Base-by-base conservation (phyloP, 768 basidiomycete species). In the Boletus eberwhitei region DNA sequence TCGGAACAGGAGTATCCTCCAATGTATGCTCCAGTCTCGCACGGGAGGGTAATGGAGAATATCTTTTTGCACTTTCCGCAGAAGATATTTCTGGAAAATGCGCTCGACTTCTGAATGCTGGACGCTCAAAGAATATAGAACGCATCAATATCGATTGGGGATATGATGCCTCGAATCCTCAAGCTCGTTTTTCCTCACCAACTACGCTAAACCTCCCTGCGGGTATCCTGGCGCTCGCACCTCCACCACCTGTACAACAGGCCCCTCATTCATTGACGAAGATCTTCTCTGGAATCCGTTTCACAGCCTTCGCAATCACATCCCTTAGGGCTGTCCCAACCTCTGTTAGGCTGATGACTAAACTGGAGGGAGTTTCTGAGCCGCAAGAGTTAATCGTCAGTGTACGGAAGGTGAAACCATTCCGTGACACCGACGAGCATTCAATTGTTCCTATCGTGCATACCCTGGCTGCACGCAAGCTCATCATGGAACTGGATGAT, bases 21-120 rank as follows among this genome's bases (percentile, higher is more conserved):
- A 78, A 73, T 0, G 72, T 80, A 59, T 82, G 81, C 59, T 75
- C 81, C 56, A 67, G 75, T 4, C 78, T 87, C n/a, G 83, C 85
- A 1, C 65, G 71, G 17, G 73, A 72, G 2, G 85, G 86, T 2
- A 73, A 78, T 11, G 86, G 85, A 16, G 69, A 73, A 26, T 77
- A 65, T 47, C 66, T 82, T 0, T 78, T 79, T 52, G 79, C 84
- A 5, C 63, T 71, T 8, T 64, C 73, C 4, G 64, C 73, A 11
- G 81, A 81, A 49, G 70, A 71, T 19, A 81, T 85, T 17, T 53
- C 72, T 4, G 75, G 65, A 5, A 84, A 83, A 61, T 79, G 79
- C 47, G 71, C 78, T 2, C 68, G 69, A 8, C 72, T 86, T 9
- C 68, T 87, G 47, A 74, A 74, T 12, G 83, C 81, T 6, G 81